Evolutionary conservation across 192 early-diverging fungal genomes (phyloP).

Genomic region (Lobosporangium transversale): DNA sequence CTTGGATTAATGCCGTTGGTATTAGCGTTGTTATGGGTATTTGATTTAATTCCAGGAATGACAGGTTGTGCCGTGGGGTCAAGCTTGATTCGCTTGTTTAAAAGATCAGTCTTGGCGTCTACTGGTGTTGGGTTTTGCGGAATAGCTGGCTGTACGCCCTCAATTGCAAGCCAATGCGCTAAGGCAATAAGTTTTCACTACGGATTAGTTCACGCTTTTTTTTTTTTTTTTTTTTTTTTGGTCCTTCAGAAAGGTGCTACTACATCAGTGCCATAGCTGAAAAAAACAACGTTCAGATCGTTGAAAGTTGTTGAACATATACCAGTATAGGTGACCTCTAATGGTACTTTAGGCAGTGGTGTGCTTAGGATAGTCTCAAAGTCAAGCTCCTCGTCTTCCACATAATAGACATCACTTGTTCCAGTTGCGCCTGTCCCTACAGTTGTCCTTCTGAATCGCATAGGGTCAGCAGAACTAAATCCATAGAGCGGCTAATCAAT

Average conservation of each 20-base stretch:
- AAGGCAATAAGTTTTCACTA: background rate
- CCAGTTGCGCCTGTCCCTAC: conserved; percentile 64
- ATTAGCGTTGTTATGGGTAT: conserved; percentile 1
- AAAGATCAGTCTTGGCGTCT: conserved; percentile 65
- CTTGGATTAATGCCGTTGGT: background rate
- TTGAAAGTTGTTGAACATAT: too few species aligned
- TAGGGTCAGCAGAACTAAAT: conserved; percentile 72
- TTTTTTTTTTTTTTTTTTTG: too few species aligned
- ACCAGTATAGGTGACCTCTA: conserved; percentile 87
- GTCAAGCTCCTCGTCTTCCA: conserved; percentile 94
- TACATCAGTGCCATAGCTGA: too few species aligned
- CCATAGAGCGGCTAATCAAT: conserved; percentile 88
- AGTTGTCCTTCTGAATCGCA: conserved; percentile 71
- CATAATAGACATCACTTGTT: conserved; percentile 81
- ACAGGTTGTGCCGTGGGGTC: conserved; percentile 37
- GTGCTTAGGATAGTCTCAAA: conserved; percentile 88
- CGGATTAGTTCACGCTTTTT: too few species aligned
- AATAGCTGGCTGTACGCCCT: conserved; percentile 98
- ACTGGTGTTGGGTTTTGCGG: conserved; percentile 92
- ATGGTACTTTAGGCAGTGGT: conserved; percentile 90
- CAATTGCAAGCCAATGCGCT: conserved; percentile 98
- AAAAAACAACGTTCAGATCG: too few species aligned
- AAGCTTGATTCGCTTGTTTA: conserved; percentile 59
- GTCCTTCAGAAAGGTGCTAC: too few species aligned
- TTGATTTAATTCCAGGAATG: conserved; percentile 45